These are phyloP conservation scores for Yarrowia sp. DNA, from an alignment of 805 yeast species.

Conservation along the genomic window DNA sequence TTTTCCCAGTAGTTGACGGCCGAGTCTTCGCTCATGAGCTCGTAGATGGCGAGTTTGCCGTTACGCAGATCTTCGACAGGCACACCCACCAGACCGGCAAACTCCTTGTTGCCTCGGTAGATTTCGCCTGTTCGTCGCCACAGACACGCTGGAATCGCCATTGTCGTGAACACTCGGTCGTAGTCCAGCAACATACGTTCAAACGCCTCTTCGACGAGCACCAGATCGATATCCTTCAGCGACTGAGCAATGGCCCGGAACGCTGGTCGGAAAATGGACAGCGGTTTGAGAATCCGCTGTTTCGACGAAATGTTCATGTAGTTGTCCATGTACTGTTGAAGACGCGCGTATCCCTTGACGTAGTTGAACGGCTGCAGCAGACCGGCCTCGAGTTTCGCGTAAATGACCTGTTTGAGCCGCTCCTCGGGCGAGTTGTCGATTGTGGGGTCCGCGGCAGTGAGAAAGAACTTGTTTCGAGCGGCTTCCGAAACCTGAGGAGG, in stretches of 20 bases:
- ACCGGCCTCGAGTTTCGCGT: conserved; percentile 94
- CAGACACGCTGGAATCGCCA: conserved; percentile 97
- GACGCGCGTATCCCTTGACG: conserved; percentile 88
- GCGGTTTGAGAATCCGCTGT: conserved; percentile 83
- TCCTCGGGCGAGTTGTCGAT: conserved; percentile 94
- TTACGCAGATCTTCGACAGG: conserved; percentile 89
- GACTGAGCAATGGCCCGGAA: conserved; percentile 91
- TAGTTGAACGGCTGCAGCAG: conserved; percentile 90
- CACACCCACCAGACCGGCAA: conserved; percentile 90
- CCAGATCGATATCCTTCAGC: conserved; percentile 86
- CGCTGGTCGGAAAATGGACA: conserved; percentile 87
- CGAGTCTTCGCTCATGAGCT: conserved; percentile 92
- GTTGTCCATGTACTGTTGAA: conserved; percentile 90
- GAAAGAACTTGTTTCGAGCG: conserved; percentile 89
- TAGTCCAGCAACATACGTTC: conserved; percentile 92
- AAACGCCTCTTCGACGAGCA: conserved; percentile 90
- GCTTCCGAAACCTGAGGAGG: conserved; percentile 48
- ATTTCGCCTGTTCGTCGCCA: conserved; percentile 98
- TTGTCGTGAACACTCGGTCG: conserved; percentile 92
- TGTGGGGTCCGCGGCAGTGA: conserved; percentile 97
- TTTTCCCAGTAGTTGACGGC: conserved; percentile 98
- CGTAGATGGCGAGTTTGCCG: conserved; percentile 90
- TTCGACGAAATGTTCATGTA: conserved; percentile 85
- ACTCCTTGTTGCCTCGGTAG: conserved; percentile 92
- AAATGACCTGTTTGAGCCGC: conserved; percentile 87